Conservation (phyloP, 2,329 filamentous ascomycete species). For the Colletotrichum horii region DNA sequence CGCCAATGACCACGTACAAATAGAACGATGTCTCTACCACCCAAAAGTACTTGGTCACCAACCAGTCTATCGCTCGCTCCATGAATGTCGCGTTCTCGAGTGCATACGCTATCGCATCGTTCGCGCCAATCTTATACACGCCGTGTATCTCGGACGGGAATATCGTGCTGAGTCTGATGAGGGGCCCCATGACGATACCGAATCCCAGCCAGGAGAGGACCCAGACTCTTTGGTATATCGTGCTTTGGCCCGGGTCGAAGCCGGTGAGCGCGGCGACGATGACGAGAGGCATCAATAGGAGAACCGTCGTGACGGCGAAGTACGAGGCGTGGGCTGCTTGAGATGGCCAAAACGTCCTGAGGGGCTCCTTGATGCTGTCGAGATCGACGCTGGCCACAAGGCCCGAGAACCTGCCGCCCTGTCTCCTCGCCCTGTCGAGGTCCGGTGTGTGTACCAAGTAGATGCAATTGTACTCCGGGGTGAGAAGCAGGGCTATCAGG, state of each 20-base stretch:
- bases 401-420: constrained; percentile 7
- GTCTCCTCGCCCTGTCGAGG: constrained; percentile 10
- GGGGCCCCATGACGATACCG: constrained; percentile 2
- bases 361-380: constrained; percentile 7
- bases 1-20: background rate
- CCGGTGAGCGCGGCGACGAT: constrained; percentile 5
- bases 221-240: background rate
- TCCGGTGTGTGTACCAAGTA: constrained; percentile 27
- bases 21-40: constrained; percentile 11
- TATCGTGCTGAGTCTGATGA: background rate
- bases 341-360: constrained; percentile 12
- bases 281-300: background rate
- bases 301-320: constrained; percentile 5
- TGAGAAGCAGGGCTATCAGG: constrained; percentile 26
- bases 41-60: constrained; percentile 16
- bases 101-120: constrained; percentile 17
- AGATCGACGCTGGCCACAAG: constrained; percentile 15
- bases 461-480: constrained; percentile 30
- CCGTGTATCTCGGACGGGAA: constrained; percentile 11
- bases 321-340: background rate
- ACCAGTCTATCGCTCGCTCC: constrained; percentile 14
- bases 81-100: constrained; percentile 7
- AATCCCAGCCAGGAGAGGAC: constrained; percentile 6
- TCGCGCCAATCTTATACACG: constrained; percentile 9
- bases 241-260: constrained; percentile 1